Evolutionary conservation across 768 basidiomycete genomes (phyloP).

Genomic region (Mycena latifolia): DNA sequence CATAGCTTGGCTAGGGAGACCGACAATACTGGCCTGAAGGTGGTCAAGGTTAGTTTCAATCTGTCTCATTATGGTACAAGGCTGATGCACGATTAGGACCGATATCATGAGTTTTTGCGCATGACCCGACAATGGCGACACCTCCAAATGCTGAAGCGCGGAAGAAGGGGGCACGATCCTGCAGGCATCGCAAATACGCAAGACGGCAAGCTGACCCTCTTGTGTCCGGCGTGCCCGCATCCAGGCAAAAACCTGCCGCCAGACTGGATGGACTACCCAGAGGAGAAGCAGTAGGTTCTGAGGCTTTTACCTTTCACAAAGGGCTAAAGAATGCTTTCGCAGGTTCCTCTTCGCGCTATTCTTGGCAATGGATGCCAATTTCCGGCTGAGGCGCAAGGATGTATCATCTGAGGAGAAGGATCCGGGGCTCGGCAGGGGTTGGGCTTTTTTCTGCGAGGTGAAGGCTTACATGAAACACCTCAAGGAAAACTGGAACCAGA

Average conservation of each 20-base stretch:
- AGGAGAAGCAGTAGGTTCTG: constrained; percentile 18
- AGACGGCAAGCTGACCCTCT: constrained; percentile 37
- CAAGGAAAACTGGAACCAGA: constrained; percentile 2
- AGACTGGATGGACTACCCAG: constrained; percentile 34
- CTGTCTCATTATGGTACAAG: neutral
- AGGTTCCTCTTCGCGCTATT: constrained; percentile 33
- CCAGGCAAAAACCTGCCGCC: constrained; percentile 41
- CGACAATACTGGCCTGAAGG: constrained; percentile 23
- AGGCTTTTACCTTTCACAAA: neutral
- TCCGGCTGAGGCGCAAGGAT: constrained; percentile 36
- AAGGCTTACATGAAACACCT: constrained; percentile 23
- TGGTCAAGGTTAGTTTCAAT: neutral
- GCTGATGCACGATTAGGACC: constrained; percentile 14
- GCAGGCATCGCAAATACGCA: constrained; percentile 32
- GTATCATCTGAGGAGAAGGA: constrained; percentile 28
- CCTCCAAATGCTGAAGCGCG: constrained; percentile 37
- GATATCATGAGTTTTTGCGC: constrained; percentile 28
- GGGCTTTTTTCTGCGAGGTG: constrained; percentile 29
- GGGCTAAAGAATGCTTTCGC: constrained; percentile 6
- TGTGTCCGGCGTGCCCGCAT: constrained; percentile 46
- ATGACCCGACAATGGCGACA: constrained; percentile 37
- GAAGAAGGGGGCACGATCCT: constrained; percentile 35
- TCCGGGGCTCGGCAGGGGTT: constrained; percentile 31
- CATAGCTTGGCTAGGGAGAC: constrained; percentile 28
- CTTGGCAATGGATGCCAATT: constrained; percentile 40